Evolutionary conservation across 768 basidiomycete species (phyloP).

Genomic region (Tubosaeta brunneosetosa): DNA sequence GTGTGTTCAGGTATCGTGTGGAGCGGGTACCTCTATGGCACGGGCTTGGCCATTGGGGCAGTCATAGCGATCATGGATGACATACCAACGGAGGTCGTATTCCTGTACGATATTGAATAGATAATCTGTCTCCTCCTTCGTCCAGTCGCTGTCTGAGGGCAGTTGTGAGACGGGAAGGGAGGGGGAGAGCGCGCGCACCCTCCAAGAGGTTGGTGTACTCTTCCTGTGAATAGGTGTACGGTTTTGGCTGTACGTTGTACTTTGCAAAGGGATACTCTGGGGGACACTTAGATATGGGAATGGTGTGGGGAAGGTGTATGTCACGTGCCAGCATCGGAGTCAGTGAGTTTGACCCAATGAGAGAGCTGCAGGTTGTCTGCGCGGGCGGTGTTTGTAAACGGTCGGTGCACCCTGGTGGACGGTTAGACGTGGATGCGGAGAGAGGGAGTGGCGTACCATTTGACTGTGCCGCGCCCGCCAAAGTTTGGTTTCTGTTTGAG

Average conservation of each 20-base stretch:
- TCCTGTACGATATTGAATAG: conserved; percentile 75
- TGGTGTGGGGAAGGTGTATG: neutral
- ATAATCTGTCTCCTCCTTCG: conserved; percentile 91
- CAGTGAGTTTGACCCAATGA: conserved; percentile 79
- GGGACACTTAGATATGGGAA: neutral
- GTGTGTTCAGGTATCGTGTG: neutral
- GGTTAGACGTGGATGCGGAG: neutral
- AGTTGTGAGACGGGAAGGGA: neutral
- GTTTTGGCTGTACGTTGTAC: conserved; percentile 67
- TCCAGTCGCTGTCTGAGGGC: conserved; percentile 72
- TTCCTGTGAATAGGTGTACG: conserved; percentile 74
- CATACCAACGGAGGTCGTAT: conserved; percentile 86
- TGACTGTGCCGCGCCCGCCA: conserved; percentile 55
- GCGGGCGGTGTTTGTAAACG: conserved; percentile 71
- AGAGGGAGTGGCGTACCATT: conserved; percentile 51
- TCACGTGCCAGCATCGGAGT: conserved; percentile 50
- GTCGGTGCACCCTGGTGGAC: conserved; percentile 62
- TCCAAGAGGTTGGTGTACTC: conserved; percentile 81
- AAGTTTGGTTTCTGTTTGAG: conserved; percentile 85
- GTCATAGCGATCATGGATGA: conserved; percentile 88
- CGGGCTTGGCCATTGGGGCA: conserved; percentile 51
- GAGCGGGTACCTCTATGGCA: conserved; percentile 59
- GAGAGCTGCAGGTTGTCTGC: conserved; percentile 61
- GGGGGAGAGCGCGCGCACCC: conserved; percentile 40
- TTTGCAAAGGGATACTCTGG: conserved; percentile 78